Conservation (phyloP, 1,139 yeast genomes). For the Kodamaea plutei region DNA sequence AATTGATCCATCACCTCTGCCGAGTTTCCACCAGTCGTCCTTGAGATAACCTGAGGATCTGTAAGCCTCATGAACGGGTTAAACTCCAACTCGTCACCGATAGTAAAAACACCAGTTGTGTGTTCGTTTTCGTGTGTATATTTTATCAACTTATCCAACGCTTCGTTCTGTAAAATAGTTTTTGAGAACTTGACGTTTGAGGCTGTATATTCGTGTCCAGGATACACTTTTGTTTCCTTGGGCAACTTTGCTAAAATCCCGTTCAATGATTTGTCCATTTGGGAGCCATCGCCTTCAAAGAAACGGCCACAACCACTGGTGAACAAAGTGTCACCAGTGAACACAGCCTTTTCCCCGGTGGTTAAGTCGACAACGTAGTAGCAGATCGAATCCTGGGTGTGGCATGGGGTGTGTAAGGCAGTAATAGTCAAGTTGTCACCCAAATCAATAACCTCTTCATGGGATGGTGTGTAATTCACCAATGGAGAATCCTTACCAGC, state of each 20-base stretch:
- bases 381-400: slow-evolving; percentile 93
- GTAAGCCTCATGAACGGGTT: slow-evolving; percentile 85
- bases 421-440: slow-evolving; percentile 66
- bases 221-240: slow-evolving; percentile 66
- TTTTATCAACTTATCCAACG: slow-evolving; percentile 50
- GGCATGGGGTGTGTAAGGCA: slow-evolving; percentile 95
- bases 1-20: slow-evolving; percentile 60
- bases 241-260: slow-evolving; percentile 58
- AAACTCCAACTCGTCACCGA: slow-evolving; percentile 73
- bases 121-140: slow-evolving; percentile 55
- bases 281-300: slow-evolving; percentile 81
- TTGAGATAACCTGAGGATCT: slow-evolving; percentile 52
- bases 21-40: slow-evolving; percentile 36
- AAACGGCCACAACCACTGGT: slow-evolving; percentile 95
- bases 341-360: slow-evolving; percentile 67
- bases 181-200: slow-evolving; percentile 75
- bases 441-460: slow-evolving; percentile 55
- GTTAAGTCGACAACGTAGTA: slow-evolving; percentile 64
- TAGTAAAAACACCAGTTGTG: slow-evolving; percentile 81
- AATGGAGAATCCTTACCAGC: slow-evolving; percentile 80
- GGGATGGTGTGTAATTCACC: slow-evolving; percentile 65
- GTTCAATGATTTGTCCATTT: slow-evolving; percentile 74
- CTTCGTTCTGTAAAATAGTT: slow-evolving; percentile 53
- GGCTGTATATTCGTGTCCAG: slow-evolving; percentile 95
- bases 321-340: slow-evolving; percentile 94